A percentile compares a stretch with the other conserved stretches of the same genome.
These are phyloP conservation scores for Bidens hawaiensis DNA, from an alignment of 140 eudicot species.

Conservation along the genomic window DNA sequence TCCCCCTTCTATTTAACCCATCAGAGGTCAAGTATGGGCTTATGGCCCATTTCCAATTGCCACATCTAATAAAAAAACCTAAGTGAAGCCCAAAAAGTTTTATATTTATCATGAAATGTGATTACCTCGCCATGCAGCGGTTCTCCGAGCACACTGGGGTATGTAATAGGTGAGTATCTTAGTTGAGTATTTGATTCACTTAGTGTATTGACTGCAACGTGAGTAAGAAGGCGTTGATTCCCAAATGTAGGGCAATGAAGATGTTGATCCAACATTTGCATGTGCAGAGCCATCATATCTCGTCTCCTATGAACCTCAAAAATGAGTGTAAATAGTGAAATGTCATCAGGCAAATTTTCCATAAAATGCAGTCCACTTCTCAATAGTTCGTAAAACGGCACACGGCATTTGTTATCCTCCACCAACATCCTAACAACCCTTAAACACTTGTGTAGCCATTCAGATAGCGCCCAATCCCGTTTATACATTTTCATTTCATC, in stretches of 20 bases:
- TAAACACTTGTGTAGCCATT: conserved; percentile 64
- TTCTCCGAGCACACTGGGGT: conserved; percentile 85
- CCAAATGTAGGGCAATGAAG: conserved; percentile 90
- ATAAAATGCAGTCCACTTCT: conserved; percentile 69
- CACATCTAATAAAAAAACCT: not conserved
- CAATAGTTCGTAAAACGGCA: conserved; percentile 75
- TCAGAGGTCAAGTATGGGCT: not conserved
- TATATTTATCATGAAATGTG: conserved; percentile 8
- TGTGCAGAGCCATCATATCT: conserved; percentile 79
- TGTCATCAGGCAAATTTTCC: conserved; percentile 76
- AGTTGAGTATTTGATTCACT: conserved; percentile 51
- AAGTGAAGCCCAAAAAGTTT: conserved; percentile 4
- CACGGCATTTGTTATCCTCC: conserved; percentile 66
- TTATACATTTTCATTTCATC: conserved; percentile 32
- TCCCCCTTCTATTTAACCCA: not conserved
- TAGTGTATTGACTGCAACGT: conserved; percentile 38
- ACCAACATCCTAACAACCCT: conserved; percentile 66
- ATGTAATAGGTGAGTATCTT: conserved; percentile 86
- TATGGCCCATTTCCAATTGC: not conserved
- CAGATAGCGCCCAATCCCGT: conserved; percentile 44
- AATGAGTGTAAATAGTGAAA: conserved; percentile 66
- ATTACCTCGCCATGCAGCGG: conserved; percentile 92
- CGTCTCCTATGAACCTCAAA: conserved; percentile 76
- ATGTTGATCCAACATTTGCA: conserved; percentile 86
- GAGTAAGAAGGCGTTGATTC: conserved; percentile 63